A percentile compares a stretch with the other conserved stretches of the same genome.
Evolutionary conservation across 345 rosid genomes (phyloP).

Genomic region (Psidium friedrichsthalianum): DNA sequence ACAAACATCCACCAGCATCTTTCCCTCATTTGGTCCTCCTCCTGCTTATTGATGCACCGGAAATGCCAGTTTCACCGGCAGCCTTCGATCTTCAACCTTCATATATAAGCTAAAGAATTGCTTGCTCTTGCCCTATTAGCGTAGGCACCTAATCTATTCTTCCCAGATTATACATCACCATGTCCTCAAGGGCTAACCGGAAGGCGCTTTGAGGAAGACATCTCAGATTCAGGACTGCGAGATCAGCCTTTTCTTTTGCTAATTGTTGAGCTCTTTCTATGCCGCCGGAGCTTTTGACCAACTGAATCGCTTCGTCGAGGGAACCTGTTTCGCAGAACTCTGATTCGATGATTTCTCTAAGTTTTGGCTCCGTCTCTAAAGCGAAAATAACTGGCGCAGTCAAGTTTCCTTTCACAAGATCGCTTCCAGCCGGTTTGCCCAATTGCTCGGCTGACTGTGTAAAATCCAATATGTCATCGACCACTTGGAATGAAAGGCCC

Average conservation of each 20-base stretch:
- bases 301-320: slow-evolving; percentile 54
- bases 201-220: slow-evolving; percentile 56
- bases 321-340: slow-evolving; percentile 85
- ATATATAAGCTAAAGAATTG: not conserved
- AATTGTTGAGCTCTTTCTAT: slow-evolving; percentile 63
- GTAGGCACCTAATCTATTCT: slow-evolving; percentile 46
- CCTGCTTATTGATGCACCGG: not conserved
- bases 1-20: slow-evolving; percentile 8
- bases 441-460: slow-evolving; percentile 88
- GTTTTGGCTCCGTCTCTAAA: slow-evolving; percentile 59
- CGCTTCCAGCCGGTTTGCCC: slow-evolving; percentile 88
- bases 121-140: not conserved
- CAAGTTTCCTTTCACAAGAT: slow-evolving; percentile 76
- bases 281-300: slow-evolving; percentile 65
- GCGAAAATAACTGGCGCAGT: slow-evolving; percentile 92
- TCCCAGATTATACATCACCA: slow-evolving; percentile 87
- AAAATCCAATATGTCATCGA: slow-evolving; percentile 88
- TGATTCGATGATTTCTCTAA: slow-evolving; percentile 78
- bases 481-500: slow-evolving; percentile 88
- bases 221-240: slow-evolving; percentile 54
- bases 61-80: not conserved
- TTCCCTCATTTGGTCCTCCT: not conserved
- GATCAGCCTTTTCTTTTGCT: slow-evolving; percentile 76
- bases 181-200: slow-evolving; percentile 58
- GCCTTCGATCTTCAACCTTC: not conserved